Conservation (phyloP, 805 yeast genomes). For the Yamadazyma kitorensis region DNA sequence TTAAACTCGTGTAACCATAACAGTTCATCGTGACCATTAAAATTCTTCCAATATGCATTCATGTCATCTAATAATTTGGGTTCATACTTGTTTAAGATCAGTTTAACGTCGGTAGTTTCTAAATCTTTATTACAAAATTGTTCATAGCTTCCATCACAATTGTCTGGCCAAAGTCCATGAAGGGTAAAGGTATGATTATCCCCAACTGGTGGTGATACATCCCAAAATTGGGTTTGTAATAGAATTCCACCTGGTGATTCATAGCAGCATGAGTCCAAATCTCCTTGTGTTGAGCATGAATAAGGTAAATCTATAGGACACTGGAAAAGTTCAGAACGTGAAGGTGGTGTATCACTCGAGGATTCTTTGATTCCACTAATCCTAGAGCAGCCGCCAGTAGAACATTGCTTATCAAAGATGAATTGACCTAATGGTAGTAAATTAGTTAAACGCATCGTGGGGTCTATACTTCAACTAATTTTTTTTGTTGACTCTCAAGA, state of each 20-base stretch:
- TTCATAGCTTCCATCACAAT: conserved; percentile 38
- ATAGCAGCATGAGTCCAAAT: conserved; percentile 48
- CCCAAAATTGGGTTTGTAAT: conserved; percentile 42
- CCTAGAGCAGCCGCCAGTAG: no score
- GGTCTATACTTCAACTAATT: no score
- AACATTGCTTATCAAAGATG: no score
- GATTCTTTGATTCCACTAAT: no score
- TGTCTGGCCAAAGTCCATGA: conserved; percentile 45
- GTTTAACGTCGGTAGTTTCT: conserved; percentile 25
- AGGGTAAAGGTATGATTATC: conserved; percentile 36
- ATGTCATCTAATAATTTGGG: conserved; percentile 25
- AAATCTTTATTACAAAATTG: conserved; percentile 34
- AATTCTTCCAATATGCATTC: conserved; percentile 36
- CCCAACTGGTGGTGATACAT: conserved; percentile 27
- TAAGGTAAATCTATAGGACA: conserved; percentile 62
- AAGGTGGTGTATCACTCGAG: no score
- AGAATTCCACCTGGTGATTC: conserved; percentile 40
- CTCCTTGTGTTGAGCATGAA: conserved; percentile 52
- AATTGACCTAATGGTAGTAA: no score
- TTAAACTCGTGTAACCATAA: conserved; percentile 44
- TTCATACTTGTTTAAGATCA: conserved; percentile 13
- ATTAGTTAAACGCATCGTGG: no score
- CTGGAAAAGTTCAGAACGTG: no score
- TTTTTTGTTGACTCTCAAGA: no score
- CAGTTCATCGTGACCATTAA: conserved; percentile 51